Conservation (phyloP, 768 basidiomycete species). For the Leccinum rimulosum region DNA sequence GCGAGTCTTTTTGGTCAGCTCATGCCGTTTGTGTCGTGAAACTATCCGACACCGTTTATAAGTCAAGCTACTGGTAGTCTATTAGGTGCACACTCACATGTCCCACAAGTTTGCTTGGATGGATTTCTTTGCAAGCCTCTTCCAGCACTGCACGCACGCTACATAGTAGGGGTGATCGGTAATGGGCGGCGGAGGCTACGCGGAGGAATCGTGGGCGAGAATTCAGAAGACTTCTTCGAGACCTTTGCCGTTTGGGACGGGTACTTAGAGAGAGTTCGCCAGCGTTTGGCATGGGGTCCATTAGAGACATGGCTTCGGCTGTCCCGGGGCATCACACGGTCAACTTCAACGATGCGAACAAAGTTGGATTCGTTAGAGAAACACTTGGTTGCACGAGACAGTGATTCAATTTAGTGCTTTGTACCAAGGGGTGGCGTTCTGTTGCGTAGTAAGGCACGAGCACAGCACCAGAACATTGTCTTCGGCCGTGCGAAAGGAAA, state of each 20-base stretch:
- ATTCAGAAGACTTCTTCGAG: constrained; percentile 65
- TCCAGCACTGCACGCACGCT: constrained; percentile 67
- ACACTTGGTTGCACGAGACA: constrained; percentile 3
- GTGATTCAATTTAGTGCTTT: background rate
- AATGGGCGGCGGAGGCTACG: constrained; percentile 47
- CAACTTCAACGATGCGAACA: constrained; percentile 77
- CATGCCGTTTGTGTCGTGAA: constrained; percentile 83
- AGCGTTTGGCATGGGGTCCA: too few species aligned
- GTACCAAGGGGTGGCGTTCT: too few species aligned
- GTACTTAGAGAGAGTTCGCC: too few species aligned
- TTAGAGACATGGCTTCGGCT: too few species aligned
- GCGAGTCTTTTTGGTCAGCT: constrained; percentile 12
- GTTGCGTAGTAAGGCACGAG: too few species aligned
- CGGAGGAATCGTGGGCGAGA: constrained; percentile 38
- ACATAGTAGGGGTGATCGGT: constrained; percentile 87
- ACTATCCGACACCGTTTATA: constrained; percentile 39
- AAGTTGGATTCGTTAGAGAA: constrained; percentile 18
- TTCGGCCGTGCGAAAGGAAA: too few species aligned
- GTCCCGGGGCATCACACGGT: constrained; percentile 85
- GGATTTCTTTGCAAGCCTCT: constrained; percentile 60
- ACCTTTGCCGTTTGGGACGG: constrained; percentile 79
- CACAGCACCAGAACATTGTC: too few species aligned
- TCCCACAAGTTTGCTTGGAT: constrained; percentile 66
- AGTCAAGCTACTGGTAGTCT: background rate
- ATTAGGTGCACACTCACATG: constrained; percentile 32